A percentile compares a stretch with the other conserved stretches of the same genome.
Conservation (phyloP, 306 rosid genomes). For the Oxytropis ochrocephala region DNA sequence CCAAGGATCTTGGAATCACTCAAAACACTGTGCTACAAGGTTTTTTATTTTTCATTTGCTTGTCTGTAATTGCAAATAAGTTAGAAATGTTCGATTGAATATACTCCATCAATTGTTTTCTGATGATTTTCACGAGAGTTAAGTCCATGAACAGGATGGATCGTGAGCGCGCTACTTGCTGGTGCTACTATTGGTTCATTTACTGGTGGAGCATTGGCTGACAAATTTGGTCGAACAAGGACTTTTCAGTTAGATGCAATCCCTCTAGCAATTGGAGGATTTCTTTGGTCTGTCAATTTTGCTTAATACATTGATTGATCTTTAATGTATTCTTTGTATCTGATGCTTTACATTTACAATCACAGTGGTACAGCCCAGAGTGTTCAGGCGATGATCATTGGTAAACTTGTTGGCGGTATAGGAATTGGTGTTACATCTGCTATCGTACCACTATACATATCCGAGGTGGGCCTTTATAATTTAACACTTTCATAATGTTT, state of each 20-base stretch:
- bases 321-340: background rate
- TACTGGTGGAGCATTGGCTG: slow-evolving; percentile 90
- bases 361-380: slow-evolving; percentile 82
- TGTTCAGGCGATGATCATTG: slow-evolving; percentile 79
- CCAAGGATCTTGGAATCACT: slow-evolving; percentile 77
- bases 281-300: slow-evolving; percentile 55
- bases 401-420: slow-evolving; percentile 87
- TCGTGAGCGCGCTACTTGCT: slow-evolving; percentile 78
- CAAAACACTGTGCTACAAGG: slow-evolving; percentile 81
- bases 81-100: background rate
- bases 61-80: background rate
- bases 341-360: slow-evolving; percentile 17
- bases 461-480: slow-evolving; percentile 59
- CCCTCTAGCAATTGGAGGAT: slow-evolving; percentile 76
- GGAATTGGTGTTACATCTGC: slow-evolving; percentile 94
- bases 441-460: slow-evolving; percentile 89
- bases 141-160: slow-evolving; percentile 65
- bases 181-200: slow-evolving; percentile 91
- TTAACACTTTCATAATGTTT: background rate
- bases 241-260: slow-evolving; percentile 87
- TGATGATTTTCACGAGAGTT: slow-evolving; percentile 12
- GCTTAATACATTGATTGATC: slow-evolving; percentile 7
- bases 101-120: background rate
- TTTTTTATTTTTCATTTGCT: background rate
- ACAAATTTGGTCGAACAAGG: slow-evolving; percentile 82